These are phyloP conservation scores for Galerina sulciceps DNA, from an alignment of 768 basidiomycete genomes.

Conservation along the genomic window DNA sequence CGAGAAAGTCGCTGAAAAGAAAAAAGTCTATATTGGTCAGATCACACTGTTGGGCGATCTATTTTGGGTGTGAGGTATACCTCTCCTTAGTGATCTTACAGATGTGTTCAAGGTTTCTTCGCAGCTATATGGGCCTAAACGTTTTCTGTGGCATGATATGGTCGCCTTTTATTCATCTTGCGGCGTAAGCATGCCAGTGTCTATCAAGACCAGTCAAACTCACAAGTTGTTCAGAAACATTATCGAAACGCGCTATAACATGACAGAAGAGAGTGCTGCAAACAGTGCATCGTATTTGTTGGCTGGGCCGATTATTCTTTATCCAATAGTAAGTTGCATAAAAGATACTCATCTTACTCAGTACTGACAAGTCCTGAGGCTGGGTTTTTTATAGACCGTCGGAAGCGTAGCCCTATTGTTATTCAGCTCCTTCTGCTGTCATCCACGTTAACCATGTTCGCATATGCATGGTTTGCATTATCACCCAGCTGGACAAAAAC, in stretches of 20 bases:
- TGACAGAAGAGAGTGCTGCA: conserved; percentile 65
- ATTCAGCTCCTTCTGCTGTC: conserved; percentile 62
- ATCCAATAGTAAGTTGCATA: conserved; percentile 59
- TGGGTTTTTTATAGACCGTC: conserved; percentile 67
- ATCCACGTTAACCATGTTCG: conserved; percentile 59
- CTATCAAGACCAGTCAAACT: background rate
- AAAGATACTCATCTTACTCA: background rate
- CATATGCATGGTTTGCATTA: conserved; percentile 69
- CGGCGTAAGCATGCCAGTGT: conserved; percentile 53
- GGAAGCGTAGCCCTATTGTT: conserved; percentile 60
- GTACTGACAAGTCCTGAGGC: conserved; percentile 39
- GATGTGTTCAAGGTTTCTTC: background rate
- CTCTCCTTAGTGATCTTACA: background rate
- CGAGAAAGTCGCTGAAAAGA: conserved; percentile 68
- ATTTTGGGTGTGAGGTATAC: conserved; percentile 69
- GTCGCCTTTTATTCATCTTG: conserved; percentile 79
- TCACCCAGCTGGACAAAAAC: conserved; percentile 61
- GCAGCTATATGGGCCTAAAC: conserved; percentile 76
- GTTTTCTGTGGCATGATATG: conserved; percentile 77
- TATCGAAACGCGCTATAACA: conserved; percentile 66
- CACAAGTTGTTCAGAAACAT: conserved; percentile 56
- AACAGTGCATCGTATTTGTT: conserved; percentile 73
- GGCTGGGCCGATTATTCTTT: conserved; percentile 68
- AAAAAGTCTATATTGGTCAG: conserved; percentile 60
- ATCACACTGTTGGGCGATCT: conserved; percentile 73